These are phyloP conservation scores for Malus hybrid DNA, from an alignment of 331 rosid genomes.

Conservation along the genomic window DNA sequence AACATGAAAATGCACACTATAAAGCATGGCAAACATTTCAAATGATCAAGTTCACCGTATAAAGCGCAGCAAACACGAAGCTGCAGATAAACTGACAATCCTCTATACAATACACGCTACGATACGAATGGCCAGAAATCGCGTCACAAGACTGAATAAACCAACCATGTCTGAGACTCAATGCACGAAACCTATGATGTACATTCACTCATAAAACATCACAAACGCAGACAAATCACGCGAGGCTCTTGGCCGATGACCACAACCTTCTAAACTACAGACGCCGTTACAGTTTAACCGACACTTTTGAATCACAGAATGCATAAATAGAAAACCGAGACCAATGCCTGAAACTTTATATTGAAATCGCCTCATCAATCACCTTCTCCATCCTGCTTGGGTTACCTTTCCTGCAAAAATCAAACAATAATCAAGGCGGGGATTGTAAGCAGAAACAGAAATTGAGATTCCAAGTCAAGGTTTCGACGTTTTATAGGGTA, in stretches of 20 bases:
- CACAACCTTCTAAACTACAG: constrained; percentile 24
- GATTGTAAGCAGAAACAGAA: background rate
- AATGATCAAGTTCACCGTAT: background rate
- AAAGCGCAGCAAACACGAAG: background rate
- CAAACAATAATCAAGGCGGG: constrained; percentile 7
- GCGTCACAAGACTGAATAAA: constrained; percentile 8
- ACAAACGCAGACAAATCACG: constrained; percentile 45
- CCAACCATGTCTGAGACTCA: constrained; percentile 25
- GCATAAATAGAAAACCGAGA: constrained; percentile 25
- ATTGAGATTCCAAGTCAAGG: no score
- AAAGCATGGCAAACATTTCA: background rate
- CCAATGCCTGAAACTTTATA: constrained; percentile 26
- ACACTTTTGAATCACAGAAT: constrained; percentile 38
- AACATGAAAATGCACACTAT: background rate
- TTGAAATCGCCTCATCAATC: constrained; percentile 57
- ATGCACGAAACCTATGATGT: constrained; percentile 60
- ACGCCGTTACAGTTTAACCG: constrained; percentile 23
- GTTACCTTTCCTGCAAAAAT: constrained; percentile 59
- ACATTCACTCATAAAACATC: constrained; percentile 73
- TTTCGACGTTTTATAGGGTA: background rate
- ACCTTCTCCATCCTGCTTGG: constrained; percentile 97
- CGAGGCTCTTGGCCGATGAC: constrained; percentile 33
- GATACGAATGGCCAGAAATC: constrained; percentile 22
- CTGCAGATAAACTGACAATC: constrained; percentile 9
- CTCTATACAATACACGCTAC: constrained; percentile 12